Percentiles rank a stretch among this genome's conserved stretches.
Evolutionary conservation across 2,329 filamentous ascomycete genomes (phyloP).

Genomic region (Diatrype stigma): DNA sequence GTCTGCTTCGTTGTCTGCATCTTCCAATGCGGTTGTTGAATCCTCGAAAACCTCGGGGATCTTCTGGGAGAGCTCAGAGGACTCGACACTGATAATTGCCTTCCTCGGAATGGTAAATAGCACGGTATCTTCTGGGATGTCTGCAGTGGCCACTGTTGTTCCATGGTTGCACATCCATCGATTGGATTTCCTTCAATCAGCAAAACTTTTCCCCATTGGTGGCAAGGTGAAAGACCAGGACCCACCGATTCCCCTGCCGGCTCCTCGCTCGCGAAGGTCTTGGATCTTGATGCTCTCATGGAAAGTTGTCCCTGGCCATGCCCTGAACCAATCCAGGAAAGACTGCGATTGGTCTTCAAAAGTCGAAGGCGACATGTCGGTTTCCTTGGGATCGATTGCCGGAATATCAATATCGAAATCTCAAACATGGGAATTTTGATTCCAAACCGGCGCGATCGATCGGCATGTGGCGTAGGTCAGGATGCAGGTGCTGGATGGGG

Average conservation of each 20-base stretch:
- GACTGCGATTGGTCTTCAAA: conserved; percentile 40
- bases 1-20: conserved; percentile 34
- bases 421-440: not conserved
- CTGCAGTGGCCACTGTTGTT: conserved; percentile 59
- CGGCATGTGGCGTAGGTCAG: not conserved
- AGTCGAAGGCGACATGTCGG: conserved; percentile 24
- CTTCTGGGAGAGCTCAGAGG: conserved; percentile 60
- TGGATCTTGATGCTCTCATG: conserved; percentile 48
- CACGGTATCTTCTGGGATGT: conserved; percentile 70
- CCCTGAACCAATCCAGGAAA: conserved; percentile 53
- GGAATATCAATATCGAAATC: not conserved
- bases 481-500: not conserved
- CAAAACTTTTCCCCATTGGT: not conserved
- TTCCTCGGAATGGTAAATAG: conserved; percentile 76
- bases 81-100: conserved; percentile 67
- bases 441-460: not conserved
- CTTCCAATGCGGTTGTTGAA: conserved; percentile 27
- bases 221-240: conserved; percentile 2
- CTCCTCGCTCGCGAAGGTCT: conserved; percentile 46
- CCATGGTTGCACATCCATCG: not conserved
- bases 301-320: conserved; percentile 48
- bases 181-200: conserved; percentile 14
- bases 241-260: conserved; percentile 53
- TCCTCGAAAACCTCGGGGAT: conserved; percentile 51
- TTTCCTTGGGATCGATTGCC: conserved; percentile 8